Evolutionary conservation across 2,329 filamentous ascomycete genomes (phyloP).

Genomic region (Cercospora zeae-maydis): DNA sequence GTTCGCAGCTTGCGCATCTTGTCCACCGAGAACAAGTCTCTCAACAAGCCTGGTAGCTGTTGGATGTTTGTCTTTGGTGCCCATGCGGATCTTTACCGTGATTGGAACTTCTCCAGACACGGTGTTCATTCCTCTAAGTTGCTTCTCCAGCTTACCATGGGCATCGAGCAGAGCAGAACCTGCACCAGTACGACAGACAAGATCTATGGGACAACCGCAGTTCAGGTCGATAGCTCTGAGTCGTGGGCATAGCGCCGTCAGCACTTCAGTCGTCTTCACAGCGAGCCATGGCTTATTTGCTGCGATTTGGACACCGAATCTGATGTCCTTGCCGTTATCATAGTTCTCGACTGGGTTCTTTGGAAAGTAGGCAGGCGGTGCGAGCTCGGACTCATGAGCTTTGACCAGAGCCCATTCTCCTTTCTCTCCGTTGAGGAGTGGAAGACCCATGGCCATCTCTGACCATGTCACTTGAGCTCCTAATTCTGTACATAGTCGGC

Average conservation of each 20-base stretch:
- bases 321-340: slow-evolving; percentile 76
- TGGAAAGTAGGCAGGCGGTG: slow-evolving; percentile 64
- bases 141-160: slow-evolving; percentile 84
- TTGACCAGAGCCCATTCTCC: slow-evolving; percentile 94
- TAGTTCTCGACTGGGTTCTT: slow-evolving; percentile 62
- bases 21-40: slow-evolving; percentile 74
- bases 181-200: slow-evolving; percentile 82
- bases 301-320: slow-evolving; percentile 89
- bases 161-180: slow-evolving; percentile 90
- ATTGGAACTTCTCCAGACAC: slow-evolving; percentile 89
- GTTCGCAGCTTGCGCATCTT: slow-evolving; percentile 63
- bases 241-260: slow-evolving; percentile 73
- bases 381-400: slow-evolving; percentile 78
- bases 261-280: slow-evolving; percentile 78
- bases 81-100: slow-evolving; percentile 91
- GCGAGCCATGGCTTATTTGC: slow-evolving; percentile 89
- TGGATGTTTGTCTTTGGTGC: slow-evolving; percentile 73
- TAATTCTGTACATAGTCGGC: slow-evolving; percentile 80
- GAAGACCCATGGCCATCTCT: slow-evolving; percentile 94
- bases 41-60: slow-evolving; percentile 79
- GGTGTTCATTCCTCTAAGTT: slow-evolving; percentile 91
- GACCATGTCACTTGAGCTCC: slow-evolving; percentile 94
- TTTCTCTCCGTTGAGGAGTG: slow-evolving; percentile 83
- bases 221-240: slow-evolving; percentile 92
- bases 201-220: slow-evolving; percentile 94